These are phyloP conservation scores for Eucalyptus leucophloia DNA, from an alignment of 345 rosid species.

Conservation along the genomic window DNA sequence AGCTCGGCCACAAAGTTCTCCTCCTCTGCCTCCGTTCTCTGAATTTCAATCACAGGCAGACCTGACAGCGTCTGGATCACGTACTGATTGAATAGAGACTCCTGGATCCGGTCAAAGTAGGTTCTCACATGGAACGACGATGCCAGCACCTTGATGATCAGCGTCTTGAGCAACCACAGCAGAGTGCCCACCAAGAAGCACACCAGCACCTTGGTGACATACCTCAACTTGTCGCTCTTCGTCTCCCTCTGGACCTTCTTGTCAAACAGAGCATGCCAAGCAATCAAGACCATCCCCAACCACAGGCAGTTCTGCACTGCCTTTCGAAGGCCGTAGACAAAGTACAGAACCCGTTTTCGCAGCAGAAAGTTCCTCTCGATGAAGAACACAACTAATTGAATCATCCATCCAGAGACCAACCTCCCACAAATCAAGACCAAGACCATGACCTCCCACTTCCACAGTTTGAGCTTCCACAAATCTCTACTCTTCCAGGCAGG, in stretches of 20 bases:
- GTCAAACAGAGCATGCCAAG: slow-evolving; percentile 77
- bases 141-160: slow-evolving; percentile 84
- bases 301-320: slow-evolving; percentile 88
- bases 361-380: slow-evolving; percentile 67
- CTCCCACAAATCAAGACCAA: slow-evolving; percentile 80
- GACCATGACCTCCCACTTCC: slow-evolving; percentile 89
- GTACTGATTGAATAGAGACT: slow-evolving; percentile 67
- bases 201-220: slow-evolving; percentile 50
- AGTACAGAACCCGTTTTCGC: slow-evolving; percentile 74
- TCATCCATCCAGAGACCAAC: slow-evolving; percentile 76
- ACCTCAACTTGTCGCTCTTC: slow-evolving; percentile 4
- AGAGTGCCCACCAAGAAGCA: slow-evolving; percentile 62
- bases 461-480: slow-evolving; percentile 43
- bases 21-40: slow-evolving; percentile 31
- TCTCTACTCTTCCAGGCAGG: slow-evolving; percentile 9
- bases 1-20: slow-evolving; percentile 26
- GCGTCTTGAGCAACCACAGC: slow-evolving; percentile 74
- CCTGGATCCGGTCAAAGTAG: slow-evolving; percentile 87
- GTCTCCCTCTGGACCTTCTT: slow-evolving; percentile 45
- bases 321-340: slow-evolving; percentile 69
- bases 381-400: slow-evolving; percentile 46
- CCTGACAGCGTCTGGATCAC: slow-evolving; percentile 81
- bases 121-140: slow-evolving; percentile 87
- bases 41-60: slow-evolving; percentile 50
- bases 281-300: slow-evolving; percentile 69